Conservation (phyloP, 2,329 filamentous ascomycete species). For the Pezicula rhizophila region DNA sequence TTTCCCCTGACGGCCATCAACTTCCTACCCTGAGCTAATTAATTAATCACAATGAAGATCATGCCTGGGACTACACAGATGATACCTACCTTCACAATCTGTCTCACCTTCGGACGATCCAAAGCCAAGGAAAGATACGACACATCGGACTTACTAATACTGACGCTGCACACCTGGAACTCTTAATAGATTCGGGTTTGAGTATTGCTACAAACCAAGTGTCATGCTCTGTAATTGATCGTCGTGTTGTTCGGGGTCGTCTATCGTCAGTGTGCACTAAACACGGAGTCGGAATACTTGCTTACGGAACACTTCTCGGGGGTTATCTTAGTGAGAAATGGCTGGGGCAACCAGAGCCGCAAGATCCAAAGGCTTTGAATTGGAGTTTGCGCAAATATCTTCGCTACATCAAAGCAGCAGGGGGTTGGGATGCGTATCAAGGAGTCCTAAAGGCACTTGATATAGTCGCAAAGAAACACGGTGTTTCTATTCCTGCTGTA, state of each 20-base stretch:
- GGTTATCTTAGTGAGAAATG: slow-evolving; percentile 24
- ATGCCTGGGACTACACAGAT: slow-evolving; percentile 28
- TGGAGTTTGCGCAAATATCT: slow-evolving; percentile 30
- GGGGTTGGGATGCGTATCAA: slow-evolving; percentile 22
- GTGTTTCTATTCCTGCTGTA: slow-evolving; percentile 6
- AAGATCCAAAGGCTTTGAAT: slow-evolving; percentile 16
- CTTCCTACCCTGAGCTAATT: not conserved
- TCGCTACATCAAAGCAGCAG: slow-evolving; percentile 28
- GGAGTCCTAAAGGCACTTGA: slow-evolving; percentile 2
- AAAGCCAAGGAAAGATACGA: slow-evolving; percentile 21
- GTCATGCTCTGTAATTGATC: slow-evolving; percentile 27
- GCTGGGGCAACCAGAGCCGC: slow-evolving; percentile 21
- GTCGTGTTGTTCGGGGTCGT: slow-evolving; percentile 18
- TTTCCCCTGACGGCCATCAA: too few species aligned
- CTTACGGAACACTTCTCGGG: slow-evolving; percentile 30
- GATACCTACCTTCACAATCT: slow-evolving; percentile 28
- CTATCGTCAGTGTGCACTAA: slow-evolving; percentile 20
- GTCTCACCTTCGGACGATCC: slow-evolving; percentile 22
- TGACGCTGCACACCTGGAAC: slow-evolving; percentile 27
- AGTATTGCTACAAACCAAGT: slow-evolving; percentile 28
- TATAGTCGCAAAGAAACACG: slow-evolving; percentile 2
- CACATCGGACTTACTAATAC: slow-evolving; percentile 26
- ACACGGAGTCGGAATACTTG: slow-evolving; percentile 22
- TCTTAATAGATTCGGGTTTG: slow-evolving; percentile 25
- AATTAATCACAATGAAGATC: slow-evolving; percentile 9